Conservation (phyloP, 345 rosid genomes). For the Conringia planisiliqua region DNA sequence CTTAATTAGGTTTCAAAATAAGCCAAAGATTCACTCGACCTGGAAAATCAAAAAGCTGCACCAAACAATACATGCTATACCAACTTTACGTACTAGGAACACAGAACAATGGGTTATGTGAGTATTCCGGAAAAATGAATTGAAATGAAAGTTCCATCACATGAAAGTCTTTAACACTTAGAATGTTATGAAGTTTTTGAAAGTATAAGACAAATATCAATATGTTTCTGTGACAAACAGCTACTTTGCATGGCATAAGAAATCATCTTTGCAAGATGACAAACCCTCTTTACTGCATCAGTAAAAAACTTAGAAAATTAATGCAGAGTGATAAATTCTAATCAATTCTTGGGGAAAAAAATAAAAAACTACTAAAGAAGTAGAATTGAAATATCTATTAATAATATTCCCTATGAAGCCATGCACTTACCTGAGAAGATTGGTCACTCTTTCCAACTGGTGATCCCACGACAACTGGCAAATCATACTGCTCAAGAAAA, state of each 20-base stretch:
- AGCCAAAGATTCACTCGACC: not conserved
- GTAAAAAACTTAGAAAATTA: not conserved
- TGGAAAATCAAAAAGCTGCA: not conserved
- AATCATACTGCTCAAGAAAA: constrained; percentile 89
- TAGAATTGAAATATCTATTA: not conserved
- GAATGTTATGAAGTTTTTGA: not conserved
- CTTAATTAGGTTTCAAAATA: constrained; percentile 17
- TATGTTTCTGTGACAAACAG: not conserved
- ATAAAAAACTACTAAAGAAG: not conserved
- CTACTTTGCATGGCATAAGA: not conserved
- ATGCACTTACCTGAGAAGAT: constrained; percentile 58
- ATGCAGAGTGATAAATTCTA: constrained; percentile 7
- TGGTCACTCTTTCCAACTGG: constrained; percentile 50
- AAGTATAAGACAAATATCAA: not conserved
- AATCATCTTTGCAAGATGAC: not conserved
- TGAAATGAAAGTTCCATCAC: not conserved
- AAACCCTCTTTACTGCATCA: not conserved
- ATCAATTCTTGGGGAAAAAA: not conserved
- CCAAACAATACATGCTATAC: not conserved
- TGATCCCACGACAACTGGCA: constrained; percentile 81
- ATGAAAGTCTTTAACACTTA: not conserved
- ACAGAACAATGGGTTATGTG: not conserved
- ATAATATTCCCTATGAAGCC: not conserved
- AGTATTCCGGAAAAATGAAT: not conserved
- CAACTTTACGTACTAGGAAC: constrained; percentile 9